phyloP scores from a whole-genome alignment of 805 yeast genomes.

The Saturnispora hagleri region DNA sequence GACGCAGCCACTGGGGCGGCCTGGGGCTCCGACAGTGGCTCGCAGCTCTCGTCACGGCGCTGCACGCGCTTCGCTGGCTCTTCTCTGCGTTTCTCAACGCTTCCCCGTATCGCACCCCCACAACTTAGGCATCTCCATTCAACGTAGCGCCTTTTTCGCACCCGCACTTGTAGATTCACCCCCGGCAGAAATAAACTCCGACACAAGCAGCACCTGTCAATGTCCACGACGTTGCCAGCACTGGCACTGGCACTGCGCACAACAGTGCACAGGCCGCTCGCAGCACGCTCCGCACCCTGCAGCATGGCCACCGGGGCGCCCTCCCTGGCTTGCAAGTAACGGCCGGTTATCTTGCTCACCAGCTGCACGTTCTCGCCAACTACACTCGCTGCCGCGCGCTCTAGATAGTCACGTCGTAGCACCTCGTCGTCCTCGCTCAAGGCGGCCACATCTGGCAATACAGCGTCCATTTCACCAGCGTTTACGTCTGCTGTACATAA shows the following conservation, averaged over 20 bases:
- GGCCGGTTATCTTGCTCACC: neutral
- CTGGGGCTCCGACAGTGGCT: too few relatives aligned
- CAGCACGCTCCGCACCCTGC: neutral
- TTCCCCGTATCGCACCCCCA: slow-evolving; percentile 5
- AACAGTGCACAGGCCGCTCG: neutral
- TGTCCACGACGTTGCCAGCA: neutral
- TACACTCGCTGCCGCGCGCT: neutral
- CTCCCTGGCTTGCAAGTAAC: neutral
- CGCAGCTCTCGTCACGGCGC: too few relatives aligned
- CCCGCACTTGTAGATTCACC: slow-evolving; percentile 12
- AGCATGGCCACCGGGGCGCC: neutral
- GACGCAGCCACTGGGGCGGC: too few relatives aligned
- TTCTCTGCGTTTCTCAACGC: neutral
- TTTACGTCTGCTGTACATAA: too few relatives aligned
- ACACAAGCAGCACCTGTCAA: slow-evolving; percentile 8
- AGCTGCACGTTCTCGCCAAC: neutral
- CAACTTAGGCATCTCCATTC: slow-evolving; percentile 4
- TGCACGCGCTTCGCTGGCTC: neutral
- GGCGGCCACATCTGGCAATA: too few relatives aligned
- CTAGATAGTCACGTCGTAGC: slow-evolving; percentile 1
- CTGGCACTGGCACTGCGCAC: neutral
- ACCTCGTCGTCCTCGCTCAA: neutral
- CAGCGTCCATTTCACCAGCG: neutral
- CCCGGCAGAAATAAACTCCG: slow-evolving; percentile 12
- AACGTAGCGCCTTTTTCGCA: neutral